These are phyloP conservation scores for Annulohypoxylon nitens DNA, from an alignment of 495 filamentous ascomycete species.

Conservation along the genomic window DNA sequence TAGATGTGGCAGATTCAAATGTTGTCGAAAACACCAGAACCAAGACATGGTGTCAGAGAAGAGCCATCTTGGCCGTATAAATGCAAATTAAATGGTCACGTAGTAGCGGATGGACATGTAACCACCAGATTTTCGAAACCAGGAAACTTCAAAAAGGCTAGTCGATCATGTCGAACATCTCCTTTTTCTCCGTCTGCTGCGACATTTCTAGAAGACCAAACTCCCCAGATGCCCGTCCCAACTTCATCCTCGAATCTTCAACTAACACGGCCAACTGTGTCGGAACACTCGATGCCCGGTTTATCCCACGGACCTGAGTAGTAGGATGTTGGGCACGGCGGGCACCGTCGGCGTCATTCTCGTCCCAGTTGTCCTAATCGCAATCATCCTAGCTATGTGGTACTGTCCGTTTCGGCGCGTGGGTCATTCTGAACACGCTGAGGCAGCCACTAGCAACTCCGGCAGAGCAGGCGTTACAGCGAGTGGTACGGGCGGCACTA, in stretches of 20 bases:
- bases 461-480: background rate
- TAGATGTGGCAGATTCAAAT: conserved; percentile 26
- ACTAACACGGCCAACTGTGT: background rate
- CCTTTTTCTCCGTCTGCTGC: conserved; percentile 5
- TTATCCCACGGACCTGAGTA: conserved; percentile 3
- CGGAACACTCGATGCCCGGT: conserved; percentile 22
- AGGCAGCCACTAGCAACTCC: conserved; percentile 1
- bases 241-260: conserved; percentile 14
- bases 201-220: conserved; percentile 1
- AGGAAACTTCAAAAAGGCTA: conserved; percentile 31
- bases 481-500: background rate
- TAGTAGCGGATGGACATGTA: conserved; percentile 27
- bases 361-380: conserved; percentile 37
- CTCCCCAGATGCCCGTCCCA: background rate
- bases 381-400: conserved; percentile 40
- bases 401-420: conserved; percentile 36
- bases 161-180: conserved; percentile 17
- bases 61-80: conserved; percentile 38
- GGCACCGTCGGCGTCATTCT: conserved; percentile 37
- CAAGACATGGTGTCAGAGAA: conserved; percentile 12
- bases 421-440: conserved; percentile 7
- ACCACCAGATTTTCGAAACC: conserved; percentile 27
- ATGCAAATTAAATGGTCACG: conserved; percentile 41
- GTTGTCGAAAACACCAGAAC: conserved; percentile 14
- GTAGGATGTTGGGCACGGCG: conserved; percentile 40